Conservation (phyloP, 768 basidiomycete genomes). For the Coprinellus micaceus region DNA sequence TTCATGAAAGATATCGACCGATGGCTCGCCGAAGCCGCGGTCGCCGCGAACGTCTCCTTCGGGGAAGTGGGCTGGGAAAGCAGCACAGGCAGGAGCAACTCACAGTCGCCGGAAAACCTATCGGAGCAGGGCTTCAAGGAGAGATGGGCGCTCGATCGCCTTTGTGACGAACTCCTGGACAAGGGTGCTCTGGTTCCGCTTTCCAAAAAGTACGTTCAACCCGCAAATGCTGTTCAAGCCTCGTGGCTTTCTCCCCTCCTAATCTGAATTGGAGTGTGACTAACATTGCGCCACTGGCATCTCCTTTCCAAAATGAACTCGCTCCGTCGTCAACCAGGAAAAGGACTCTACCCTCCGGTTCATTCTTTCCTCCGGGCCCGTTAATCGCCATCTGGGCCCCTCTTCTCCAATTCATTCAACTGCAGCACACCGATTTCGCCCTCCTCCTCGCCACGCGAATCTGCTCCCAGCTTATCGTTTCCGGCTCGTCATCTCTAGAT, state of each 20-base stretch:
- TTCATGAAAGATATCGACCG: constrained; percentile 64
- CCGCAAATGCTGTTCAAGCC: constrained; percentile 3
- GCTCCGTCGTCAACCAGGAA: constrained; percentile 53
- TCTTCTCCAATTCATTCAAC: constrained; percentile 53
- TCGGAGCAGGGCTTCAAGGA: constrained; percentile 51
- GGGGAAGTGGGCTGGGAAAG: constrained; percentile 49
- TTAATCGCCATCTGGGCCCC: constrained; percentile 65
- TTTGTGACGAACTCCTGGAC: constrained; percentile 66
- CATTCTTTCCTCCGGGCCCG: constrained; percentile 46
- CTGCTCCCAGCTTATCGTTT: neutral
- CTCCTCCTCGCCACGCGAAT: constrained; percentile 24
- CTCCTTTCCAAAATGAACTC: no score
- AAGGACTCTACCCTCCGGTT: constrained; percentile 37
- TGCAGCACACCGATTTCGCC: constrained; percentile 54
- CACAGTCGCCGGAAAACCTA: constrained; percentile 18
- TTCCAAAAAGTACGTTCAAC: constrained; percentile 66
- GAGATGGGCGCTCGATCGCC: constrained; percentile 59
- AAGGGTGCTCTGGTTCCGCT: constrained; percentile 77
- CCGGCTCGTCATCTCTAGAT: constrained; percentile 7
- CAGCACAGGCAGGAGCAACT: constrained; percentile 10
- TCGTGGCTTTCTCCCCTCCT: no score
- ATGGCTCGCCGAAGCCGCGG: constrained; percentile 73
- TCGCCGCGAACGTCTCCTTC: constrained; percentile 51
- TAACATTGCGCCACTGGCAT: no score
- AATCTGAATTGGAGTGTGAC: no score